These are phyloP conservation scores for Stephania japonica DNA, from an alignment of 164 flowering plant species.

Conservation along the genomic window DNA sequence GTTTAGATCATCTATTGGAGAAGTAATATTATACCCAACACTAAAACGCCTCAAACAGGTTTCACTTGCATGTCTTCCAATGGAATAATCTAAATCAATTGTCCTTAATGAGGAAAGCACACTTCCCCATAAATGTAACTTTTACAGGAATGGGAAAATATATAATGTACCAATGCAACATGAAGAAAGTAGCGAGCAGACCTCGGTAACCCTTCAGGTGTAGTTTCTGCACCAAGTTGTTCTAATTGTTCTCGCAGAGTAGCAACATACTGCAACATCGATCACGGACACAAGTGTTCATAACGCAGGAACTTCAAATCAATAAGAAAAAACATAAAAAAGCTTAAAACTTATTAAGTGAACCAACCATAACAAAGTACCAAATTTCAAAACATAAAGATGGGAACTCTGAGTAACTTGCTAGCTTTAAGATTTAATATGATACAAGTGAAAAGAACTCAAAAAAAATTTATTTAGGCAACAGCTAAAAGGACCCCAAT, in stretches of 20 bases:
- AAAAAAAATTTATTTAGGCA: background rate
- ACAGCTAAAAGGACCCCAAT: too few species aligned
- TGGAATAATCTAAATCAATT: too few species aligned
- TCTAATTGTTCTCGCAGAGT: slow-evolving; percentile 82
- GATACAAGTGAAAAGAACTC: background rate
- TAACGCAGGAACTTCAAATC: background rate
- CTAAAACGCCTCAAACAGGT: too few species aligned
- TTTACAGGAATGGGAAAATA: background rate
- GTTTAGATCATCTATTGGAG: too few species aligned
- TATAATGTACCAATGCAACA: background rate
- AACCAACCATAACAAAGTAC: background rate
- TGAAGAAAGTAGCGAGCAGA: slow-evolving; percentile 10
- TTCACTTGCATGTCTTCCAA: too few species aligned
- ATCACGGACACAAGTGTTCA: background rate
- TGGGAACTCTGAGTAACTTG: background rate
- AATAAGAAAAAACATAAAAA: too few species aligned
- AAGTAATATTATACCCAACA: too few species aligned
- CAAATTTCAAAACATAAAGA: background rate
- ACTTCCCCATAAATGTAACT: background rate
- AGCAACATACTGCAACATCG: slow-evolving; percentile 64
- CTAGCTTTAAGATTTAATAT: background rate
- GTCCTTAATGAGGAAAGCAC: background rate
- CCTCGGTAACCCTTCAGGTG: slow-evolving; percentile 83
- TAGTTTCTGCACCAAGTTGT: slow-evolving; percentile 67
- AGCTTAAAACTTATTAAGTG: too few species aligned